A percentile compares a stretch with the other conserved stretches of the same genome.
Evolutionary conservation across 257 asterid species (phyloP).

Genomic region (Eustoma russellianum): DNA sequence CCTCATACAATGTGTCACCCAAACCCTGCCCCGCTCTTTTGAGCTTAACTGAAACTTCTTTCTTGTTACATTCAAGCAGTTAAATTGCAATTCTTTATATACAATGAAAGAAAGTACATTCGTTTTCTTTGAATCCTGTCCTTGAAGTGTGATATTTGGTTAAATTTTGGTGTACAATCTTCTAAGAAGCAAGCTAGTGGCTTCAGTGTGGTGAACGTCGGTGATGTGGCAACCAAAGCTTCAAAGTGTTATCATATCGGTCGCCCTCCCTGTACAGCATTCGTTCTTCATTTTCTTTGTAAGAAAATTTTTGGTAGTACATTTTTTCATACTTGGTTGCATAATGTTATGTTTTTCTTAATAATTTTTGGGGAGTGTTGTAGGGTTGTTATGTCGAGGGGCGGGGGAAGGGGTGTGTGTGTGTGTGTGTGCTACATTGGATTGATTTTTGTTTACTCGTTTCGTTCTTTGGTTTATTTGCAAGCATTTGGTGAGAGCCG

Average conservation of each 20-base stretch:
- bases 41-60: slow-evolving; percentile 12
- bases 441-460: slow-evolving; percentile 13
- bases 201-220: slow-evolving; percentile 18
- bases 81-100: slow-evolving; percentile 32
- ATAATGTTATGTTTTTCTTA: slow-evolving; percentile 19
- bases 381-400: slow-evolving; percentile 24
- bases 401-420: slow-evolving; percentile 22
- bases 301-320: slow-evolving; percentile 85
- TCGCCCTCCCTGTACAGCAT: slow-evolving; percentile 56
- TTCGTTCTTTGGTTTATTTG: too few relatives aligned
- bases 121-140: slow-evolving; percentile 35
- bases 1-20: slow-evolving; percentile 33
- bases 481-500: too few relatives aligned
- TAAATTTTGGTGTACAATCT: slow-evolving; percentile 25
- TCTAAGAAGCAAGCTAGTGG: slow-evolving; percentile 22
- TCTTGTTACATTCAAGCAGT: slow-evolving; percentile 21
- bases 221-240: slow-evolving; percentile 18
- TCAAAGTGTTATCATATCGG: slow-evolving; percentile 14
- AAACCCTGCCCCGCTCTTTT: slow-evolving; percentile 46
- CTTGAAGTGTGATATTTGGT: slow-evolving; percentile 17
- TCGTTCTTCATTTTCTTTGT: slow-evolving; percentile 59
- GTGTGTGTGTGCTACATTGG: slow-evolving; percentile 23
- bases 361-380: slow-evolving; percentile 19
- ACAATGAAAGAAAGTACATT: slow-evolving; percentile 8
- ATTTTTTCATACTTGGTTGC: slow-evolving; percentile 31